Evolutionary conservation across 139 green algal genomes (phyloP).

Genomic region (Coccomyxa sp.): DNA sequence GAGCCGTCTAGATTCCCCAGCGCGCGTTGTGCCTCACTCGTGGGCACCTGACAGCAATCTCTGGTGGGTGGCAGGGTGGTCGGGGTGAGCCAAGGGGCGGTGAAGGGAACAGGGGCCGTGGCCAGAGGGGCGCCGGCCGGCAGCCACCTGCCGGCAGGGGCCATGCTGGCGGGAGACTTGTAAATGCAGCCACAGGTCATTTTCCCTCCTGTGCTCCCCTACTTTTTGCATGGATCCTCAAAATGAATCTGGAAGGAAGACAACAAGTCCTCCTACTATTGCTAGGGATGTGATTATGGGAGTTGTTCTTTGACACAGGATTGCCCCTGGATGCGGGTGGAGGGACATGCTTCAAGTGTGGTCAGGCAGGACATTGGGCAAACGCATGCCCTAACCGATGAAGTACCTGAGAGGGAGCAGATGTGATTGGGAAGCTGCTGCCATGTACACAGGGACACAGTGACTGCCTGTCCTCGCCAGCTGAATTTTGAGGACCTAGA

Average conservation of each 20-base stretch:
- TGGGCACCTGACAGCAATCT: too few species aligned
- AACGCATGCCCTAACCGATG: conserved; percentile 20
- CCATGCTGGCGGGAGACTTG: neutral
- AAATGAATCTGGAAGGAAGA: neutral
- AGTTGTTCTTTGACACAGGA: neutral
- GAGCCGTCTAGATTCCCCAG: too few species aligned
- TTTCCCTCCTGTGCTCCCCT: neutral
- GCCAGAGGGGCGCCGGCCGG: too few species aligned
- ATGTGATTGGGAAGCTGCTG: neutral
- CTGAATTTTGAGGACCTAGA: neutral
- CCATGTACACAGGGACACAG: neutral
- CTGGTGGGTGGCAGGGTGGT: too few species aligned
- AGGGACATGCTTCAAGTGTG: conserved; percentile 35
- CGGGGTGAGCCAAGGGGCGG: too few species aligned
- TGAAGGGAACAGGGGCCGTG: too few species aligned
- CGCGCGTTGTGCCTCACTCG: too few species aligned
- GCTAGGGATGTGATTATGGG: neutral
- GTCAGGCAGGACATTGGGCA: conserved; percentile 34
- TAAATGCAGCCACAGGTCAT: neutral
- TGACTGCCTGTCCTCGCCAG: neutral
- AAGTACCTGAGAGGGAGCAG: neutral
- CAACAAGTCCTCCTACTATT: neutral
- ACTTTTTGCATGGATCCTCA: neutral
- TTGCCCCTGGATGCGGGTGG: neutral
- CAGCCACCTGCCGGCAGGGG: too few species aligned